A percentile compares a stretch with the other conserved stretches of the same genome.
Conservation (phyloP, 148 eudicot genomes). For the Cornus suecica region DNA sequence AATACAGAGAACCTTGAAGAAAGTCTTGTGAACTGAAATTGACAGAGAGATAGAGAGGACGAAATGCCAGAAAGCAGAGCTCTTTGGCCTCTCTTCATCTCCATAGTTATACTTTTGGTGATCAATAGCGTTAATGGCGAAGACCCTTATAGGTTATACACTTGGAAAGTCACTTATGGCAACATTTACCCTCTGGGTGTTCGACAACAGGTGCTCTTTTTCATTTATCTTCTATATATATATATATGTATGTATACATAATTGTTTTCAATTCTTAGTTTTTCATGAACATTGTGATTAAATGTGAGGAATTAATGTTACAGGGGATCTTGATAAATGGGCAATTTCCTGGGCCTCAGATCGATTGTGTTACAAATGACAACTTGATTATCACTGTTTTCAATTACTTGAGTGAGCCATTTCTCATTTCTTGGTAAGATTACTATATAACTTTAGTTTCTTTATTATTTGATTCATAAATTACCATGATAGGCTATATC, state of each 20-base stretch:
- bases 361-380: constrained; percentile 93
- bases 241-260: neutral
- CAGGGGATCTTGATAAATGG: constrained; percentile 99
- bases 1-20: neutral
- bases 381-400: constrained; percentile 85
- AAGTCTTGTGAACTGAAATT: neutral
- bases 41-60: constrained; percentile 6
- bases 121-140: constrained; percentile 39
- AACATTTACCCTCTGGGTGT: constrained; percentile 59
- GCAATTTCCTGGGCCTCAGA: constrained; percentile 94
- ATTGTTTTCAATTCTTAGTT: neutral
- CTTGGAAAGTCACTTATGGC: constrained; percentile 62
- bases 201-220: constrained; percentile 48
- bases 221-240: neutral
- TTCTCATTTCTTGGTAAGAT: constrained; percentile 86
- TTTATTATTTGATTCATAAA: neutral
- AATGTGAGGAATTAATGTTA: constrained; percentile 11
- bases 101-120: constrained; percentile 9
- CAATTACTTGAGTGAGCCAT: constrained; percentile 83
- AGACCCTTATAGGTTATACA: constrained; percentile 60
- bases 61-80: constrained; percentile 22
- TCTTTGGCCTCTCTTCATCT: constrained; percentile 8
- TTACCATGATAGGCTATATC: too few relatives aligned
- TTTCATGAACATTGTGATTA: constrained; percentile 13
- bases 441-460: neutral